Conservation (phyloP, 176 grass and related monocot genomes). For the Triticum turgidum region DNA sequence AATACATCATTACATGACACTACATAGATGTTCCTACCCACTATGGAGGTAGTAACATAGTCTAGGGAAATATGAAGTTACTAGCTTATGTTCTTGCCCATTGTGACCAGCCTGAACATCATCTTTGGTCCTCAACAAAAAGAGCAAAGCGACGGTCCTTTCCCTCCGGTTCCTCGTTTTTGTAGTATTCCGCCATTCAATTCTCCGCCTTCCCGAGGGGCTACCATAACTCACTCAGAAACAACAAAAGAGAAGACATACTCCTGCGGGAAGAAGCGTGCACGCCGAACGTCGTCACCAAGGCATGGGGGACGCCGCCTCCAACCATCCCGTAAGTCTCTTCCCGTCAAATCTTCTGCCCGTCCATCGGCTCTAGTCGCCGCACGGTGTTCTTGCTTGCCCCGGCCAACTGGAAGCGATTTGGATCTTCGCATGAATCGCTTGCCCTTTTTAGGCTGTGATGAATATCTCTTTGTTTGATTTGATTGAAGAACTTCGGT, state of each 20-base stretch:
- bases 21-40: no score
- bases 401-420: neutral
- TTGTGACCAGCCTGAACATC: no score
- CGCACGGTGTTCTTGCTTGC: neutral
- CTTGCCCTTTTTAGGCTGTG: neutral
- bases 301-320: conserved; percentile 43
- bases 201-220: conserved; percentile 13
- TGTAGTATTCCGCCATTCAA: conserved; percentile 9
- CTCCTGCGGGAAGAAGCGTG: neutral
- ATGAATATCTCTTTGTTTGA: neutral
- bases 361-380: neutral
- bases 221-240: conserved; percentile 5
- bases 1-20: no score
- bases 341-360: neutral
- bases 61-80: no score
- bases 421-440: neutral
- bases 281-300: conserved; percentile 12
- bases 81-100: no score
- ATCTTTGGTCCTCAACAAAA: conserved; percentile 30
- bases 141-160: conserved; percentile 37
- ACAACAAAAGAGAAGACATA: conserved; percentile 26
- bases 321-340: conserved; percentile 30
- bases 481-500: neutral
- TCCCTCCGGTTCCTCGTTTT: conserved; percentile 37
- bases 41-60: no score